phyloP scores from a whole-genome alignment of 371 early-diverging fungal genomes.

The Zychaea mexicana region DNA sequence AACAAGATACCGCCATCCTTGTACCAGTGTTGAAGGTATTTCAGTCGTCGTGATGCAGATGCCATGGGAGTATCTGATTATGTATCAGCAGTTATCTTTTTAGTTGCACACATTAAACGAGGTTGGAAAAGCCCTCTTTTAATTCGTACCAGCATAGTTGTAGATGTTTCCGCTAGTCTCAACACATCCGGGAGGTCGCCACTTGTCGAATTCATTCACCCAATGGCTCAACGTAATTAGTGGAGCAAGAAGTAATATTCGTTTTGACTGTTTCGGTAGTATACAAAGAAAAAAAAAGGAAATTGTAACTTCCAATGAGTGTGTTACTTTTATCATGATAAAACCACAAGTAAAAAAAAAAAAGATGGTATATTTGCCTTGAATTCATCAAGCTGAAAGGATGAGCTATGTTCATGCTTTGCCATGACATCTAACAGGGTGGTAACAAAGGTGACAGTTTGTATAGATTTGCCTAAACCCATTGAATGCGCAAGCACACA shows the following conservation, averaged over 20 bases:
- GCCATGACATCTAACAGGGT: slow-evolving; percentile 58
- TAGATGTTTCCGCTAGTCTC: slow-evolving; percentile 29
- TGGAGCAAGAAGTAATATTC: slow-evolving; percentile 84
- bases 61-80: background rate
- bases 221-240: slow-evolving; percentile 77
- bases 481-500: slow-evolving; percentile 91
- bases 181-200: slow-evolving; percentile 51
- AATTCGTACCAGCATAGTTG: slow-evolving; percentile 27
- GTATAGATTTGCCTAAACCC: slow-evolving; percentile 86
- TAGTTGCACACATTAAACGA: too few relatives aligned
- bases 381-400: background rate
- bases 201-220: slow-evolving; percentile 71
- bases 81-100: background rate
- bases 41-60: background rate
- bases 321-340: slow-evolving; percentile 31
- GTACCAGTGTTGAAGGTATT: slow-evolving; percentile 54
- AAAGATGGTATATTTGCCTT: background rate
- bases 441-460: slow-evolving; percentile 74
- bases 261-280: too few relatives aligned
- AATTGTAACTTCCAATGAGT: slow-evolving; percentile 34
- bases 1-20: slow-evolving; percentile 66
- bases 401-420: slow-evolving; percentile 18
- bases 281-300: slow-evolving; percentile 5
- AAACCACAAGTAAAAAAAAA: too few relatives aligned
- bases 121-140: too few relatives aligned